Percentiles rank a stretch among this genome's conserved stretches.
Evolutionary conservation across 805 yeast genomes (phyloP).

Genomic region (Candida maris): DNA sequence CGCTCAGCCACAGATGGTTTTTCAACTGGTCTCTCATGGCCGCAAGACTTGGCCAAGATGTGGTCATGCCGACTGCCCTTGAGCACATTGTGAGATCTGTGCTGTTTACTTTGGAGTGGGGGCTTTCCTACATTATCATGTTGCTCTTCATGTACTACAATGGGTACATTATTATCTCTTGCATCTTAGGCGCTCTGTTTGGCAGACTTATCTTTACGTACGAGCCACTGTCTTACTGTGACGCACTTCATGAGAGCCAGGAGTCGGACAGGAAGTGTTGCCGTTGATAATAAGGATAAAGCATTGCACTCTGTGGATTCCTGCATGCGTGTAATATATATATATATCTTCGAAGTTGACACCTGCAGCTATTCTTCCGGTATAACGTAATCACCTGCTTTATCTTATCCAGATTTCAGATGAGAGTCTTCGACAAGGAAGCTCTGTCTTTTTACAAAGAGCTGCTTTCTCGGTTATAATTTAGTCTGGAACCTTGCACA

Average conservation of each 20-base stretch:
- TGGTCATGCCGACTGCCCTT: slow-evolving; percentile 35
- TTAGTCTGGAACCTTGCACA: too few species aligned
- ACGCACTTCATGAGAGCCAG: slow-evolving; percentile 24
- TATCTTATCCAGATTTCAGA: too few species aligned
- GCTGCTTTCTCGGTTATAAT: too few species aligned
- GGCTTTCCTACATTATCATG: slow-evolving; percentile 62
- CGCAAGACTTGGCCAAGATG: slow-evolving; percentile 24
- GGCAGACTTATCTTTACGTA: slow-evolving; percentile 50
- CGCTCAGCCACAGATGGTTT: slow-evolving; percentile 12
- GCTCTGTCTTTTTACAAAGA: too few species aligned
- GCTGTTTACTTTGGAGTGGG: slow-evolving; percentile 58
- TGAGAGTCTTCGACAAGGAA: too few species aligned
- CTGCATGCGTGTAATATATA: too few species aligned
- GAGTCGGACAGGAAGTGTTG: slow-evolving; percentile 34
- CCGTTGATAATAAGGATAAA: too few species aligned
- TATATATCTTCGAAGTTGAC: too few species aligned
- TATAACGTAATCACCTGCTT: too few species aligned
- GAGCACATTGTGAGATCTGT: slow-evolving; percentile 51
- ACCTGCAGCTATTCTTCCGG: too few species aligned
- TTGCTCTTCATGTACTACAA: slow-evolving; percentile 73
- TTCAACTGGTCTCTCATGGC: slow-evolving; percentile 19
- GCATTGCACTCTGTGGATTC: too few species aligned
- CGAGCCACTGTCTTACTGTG: slow-evolving; percentile 27
- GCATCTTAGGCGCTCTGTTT: slow-evolving; percentile 57
- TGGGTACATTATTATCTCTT: slow-evolving; percentile 62